A percentile compares a stretch with the other conserved stretches of the same genome.
Conservation (phyloP, 2,329 filamentous ascomycete species). For the Reticulascus tulasneorum region DNA sequence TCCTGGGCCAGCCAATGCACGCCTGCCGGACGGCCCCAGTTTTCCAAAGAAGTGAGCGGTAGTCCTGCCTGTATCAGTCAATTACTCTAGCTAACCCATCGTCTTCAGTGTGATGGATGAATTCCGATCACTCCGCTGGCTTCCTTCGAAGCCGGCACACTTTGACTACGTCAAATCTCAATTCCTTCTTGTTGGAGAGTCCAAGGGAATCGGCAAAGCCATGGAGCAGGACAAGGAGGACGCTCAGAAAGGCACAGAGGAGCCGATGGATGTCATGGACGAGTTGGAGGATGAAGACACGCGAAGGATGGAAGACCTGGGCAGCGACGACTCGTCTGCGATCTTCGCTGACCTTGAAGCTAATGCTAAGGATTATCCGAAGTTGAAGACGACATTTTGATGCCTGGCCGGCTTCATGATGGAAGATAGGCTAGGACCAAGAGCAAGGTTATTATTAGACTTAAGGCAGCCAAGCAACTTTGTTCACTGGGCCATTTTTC, state of each 20-base stretch:
- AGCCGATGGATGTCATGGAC: conserved; percentile 67
- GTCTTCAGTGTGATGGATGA: conserved; percentile 59
- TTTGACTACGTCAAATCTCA: conserved; percentile 73
- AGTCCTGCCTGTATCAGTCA: neutral
- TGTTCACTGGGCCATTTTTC: too few relatives aligned
- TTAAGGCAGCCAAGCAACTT: too few relatives aligned
- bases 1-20: conserved; percentile 59
- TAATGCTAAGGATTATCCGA: conserved; percentile 57
- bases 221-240: conserved; percentile 52
- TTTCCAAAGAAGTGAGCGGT: conserved; percentile 64
- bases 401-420: neutral
- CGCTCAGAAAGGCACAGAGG: conserved; percentile 55
- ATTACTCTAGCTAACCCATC: neutral
- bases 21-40: conserved; percentile 60
- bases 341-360: conserved; percentile 45
- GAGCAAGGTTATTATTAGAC: neutral
- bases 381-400: conserved; percentile 55
- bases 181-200: conserved; percentile 73
- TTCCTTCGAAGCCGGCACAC: conserved; percentile 67
- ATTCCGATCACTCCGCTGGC: conserved; percentile 71
- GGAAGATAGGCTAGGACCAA: neutral
- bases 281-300: conserved; percentile 73
- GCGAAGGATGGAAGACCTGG: conserved; percentile 54
- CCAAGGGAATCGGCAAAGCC: conserved; percentile 52
- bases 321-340: conserved; percentile 39